Base-by-base conservation (phyloP, 2,329 filamentous ascomycete species). In the Ophiostoma ulmi region DNA sequence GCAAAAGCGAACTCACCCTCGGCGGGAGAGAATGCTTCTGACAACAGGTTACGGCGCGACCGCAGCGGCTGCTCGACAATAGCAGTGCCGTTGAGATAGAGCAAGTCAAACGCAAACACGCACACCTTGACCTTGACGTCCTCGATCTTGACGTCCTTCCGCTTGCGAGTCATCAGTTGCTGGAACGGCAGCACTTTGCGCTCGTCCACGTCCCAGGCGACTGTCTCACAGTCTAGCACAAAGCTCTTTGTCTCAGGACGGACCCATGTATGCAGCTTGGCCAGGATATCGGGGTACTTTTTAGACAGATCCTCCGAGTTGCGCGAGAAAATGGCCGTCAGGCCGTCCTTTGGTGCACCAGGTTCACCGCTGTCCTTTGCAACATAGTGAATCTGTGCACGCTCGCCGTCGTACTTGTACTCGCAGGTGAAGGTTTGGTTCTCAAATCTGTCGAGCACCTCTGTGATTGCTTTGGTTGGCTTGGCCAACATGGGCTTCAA, bases 401-500 rank as follows among this genome's bases (percentile, higher is more conserved):
- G 87, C 80, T 99, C 95, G 67, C 95, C 95, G 76, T 99, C 95
- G 77, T 99, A 99, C 80, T 99, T 99, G 85, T 97, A 99, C 79
- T 99, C 95, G 81, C 95, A 99, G 0, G 95, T 98, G 77, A 99
- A 99, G 36, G 90, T 91, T 78, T 97, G 95, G 74, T 91, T 89
- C 78, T 98, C 95, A 75, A 99, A 99, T 5, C 95, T 91, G 80
- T 99, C 94, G 13, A 99, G 85, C 0, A 99, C 95, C 80, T 99
- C 95, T 0, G 94, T 97, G 76, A 99, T 97, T 5, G 95, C 94
- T 79, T 99, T 99, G 11, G 95, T 99, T 3, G 95, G 95, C 77
- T 98, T 98, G 26, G 95, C 95, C 82, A 99, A 85, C 95, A 99
- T 99, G 76, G 95, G 95, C 80, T 99, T 99, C 72, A 99, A 84